Base-by-base conservation (phyloP, 2,329 filamentous ascomycete genomes). In the Keithomyces neogunnii region DNA sequence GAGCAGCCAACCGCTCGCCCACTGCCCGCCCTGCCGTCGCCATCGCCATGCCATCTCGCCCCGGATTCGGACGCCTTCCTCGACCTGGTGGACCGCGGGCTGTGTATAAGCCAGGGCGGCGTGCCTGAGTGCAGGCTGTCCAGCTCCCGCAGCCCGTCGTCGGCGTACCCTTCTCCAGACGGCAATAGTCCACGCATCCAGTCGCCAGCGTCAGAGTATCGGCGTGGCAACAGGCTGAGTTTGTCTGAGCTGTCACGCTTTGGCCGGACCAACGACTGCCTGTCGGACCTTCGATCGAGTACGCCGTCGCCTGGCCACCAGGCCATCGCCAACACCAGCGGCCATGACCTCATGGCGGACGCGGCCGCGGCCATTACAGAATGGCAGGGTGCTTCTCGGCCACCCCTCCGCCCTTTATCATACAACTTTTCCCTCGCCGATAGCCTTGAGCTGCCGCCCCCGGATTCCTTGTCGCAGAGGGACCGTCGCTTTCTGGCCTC, bases 181-280 rank as follows among this genome's bases (percentile, higher is more conserved):
- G 51, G 58, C n/a, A 51, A 42, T 7, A 59, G 58, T 4, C 55
- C 52, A 9, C 51, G 57, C 19, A 31, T 61, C 1, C 59, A 61
- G 33, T 69, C 67, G n/a, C 66, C 66, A 4, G 53, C 57, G 7
- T 59, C 60, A 8, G 54, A 57, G 4, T 47, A 54, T 36, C 28
- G 45, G 9, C 49, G 50, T 7, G 36, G 50, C 4, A 58, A 64
- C 42, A 59, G 53, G 9, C 51, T 66, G 6, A 65, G 59, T 31
- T 47, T 63, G 10, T 59, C 63, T 10, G 53, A 66, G 30, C 55
- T 70, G 35, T 57, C 58, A 1, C 60, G 59, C 33, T 69, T 64
- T 45, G 61, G 59, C 43, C 58, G 56, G 29, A 56, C 54, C 35
- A 64, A 66, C 29, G 60, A 65, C 49, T 53, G 59, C 3, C 54